Conservation (phyloP, 2,329 filamentous ascomycete species). For the Malbranchea cinnamomea region DNA sequence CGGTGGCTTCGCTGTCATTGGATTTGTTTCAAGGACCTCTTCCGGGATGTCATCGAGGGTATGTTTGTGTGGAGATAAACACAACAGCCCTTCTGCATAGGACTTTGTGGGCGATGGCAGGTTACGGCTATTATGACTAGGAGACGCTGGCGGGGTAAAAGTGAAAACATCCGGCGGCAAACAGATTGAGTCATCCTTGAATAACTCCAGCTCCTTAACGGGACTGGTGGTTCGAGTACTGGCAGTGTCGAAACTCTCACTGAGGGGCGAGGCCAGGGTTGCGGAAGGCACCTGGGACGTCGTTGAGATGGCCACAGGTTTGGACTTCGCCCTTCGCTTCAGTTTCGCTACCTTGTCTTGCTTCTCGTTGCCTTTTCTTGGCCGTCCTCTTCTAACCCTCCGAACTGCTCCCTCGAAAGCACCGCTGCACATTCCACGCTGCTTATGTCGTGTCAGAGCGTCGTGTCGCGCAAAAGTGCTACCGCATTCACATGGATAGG, state of each 20-base stretch:
- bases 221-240: slow-evolving; percentile 23
- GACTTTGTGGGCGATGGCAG: slow-evolving; percentile 21
- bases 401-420: slow-evolving; percentile 70
- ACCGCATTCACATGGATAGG: slow-evolving; percentile 85
- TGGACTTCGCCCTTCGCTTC: slow-evolving; percentile 27
- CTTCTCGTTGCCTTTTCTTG: slow-evolving; percentile 46
- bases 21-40: slow-evolving; percentile 16
- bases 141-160: slow-evolving; percentile 34
- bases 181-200: slow-evolving; percentile 18
- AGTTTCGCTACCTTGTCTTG: slow-evolving; percentile 42
- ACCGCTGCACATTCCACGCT: slow-evolving; percentile 91
- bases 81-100: slow-evolving; percentile 23
- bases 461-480: slow-evolving; percentile 93
- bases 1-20: slow-evolving; percentile 10
- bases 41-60: slow-evolving; percentile 18
- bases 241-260: slow-evolving; percentile 25
- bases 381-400: slow-evolving; percentile 52
- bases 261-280: slow-evolving; percentile 25
- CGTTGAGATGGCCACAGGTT: slow-evolving; percentile 15
- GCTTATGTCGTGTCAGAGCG: slow-evolving; percentile 81
- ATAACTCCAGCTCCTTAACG: slow-evolving; percentile 18
- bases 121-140: slow-evolving; percentile 25
- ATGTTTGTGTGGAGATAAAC: slow-evolving; percentile 20
- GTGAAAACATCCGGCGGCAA: slow-evolving; percentile 28
- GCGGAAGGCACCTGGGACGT: no score